Conservation (phyloP, 2,329 filamentous ascomycete species). For the Fusarium sororula region DNA sequence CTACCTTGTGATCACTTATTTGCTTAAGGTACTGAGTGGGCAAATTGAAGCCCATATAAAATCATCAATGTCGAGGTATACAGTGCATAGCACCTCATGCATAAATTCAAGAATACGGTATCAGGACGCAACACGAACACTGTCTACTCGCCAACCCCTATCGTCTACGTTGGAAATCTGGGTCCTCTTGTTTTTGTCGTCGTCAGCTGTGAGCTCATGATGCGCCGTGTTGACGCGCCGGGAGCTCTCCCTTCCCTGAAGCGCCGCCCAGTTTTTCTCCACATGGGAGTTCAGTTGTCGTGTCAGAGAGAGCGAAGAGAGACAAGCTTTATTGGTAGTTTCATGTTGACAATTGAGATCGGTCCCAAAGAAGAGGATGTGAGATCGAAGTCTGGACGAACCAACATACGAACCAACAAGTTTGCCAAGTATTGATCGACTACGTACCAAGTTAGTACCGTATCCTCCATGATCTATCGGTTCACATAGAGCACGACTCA, state of each 20-base stretch:
- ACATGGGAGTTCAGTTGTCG: background rate
- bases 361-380: background rate
- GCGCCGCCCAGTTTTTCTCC: background rate
- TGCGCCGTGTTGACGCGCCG: background rate
- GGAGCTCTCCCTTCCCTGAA: background rate
- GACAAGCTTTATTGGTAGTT: constrained; percentile 16
- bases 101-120: constrained; percentile 1
- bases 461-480: background rate
- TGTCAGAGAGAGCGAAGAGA: background rate
- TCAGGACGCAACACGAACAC: background rate
- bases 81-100: background rate
- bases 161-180: constrained; percentile 2
- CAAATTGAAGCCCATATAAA: background rate
- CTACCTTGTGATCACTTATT: background rate
- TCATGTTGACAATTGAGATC: constrained; percentile 14
- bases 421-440: background rate
- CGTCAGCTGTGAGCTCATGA: constrained; percentile 28
- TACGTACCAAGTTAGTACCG: background rate
- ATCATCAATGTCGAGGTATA: background rate
- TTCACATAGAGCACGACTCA: background rate
- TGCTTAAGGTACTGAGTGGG: background rate
- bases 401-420: background rate
- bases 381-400: constrained; percentile 1
- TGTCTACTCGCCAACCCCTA: background rate
- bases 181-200: constrained; percentile 9